These are phyloP conservation scores for Pezicula neosporulosa DNA, from an alignment of 2,329 filamentous ascomycete species.

Conservation along the genomic window DNA sequence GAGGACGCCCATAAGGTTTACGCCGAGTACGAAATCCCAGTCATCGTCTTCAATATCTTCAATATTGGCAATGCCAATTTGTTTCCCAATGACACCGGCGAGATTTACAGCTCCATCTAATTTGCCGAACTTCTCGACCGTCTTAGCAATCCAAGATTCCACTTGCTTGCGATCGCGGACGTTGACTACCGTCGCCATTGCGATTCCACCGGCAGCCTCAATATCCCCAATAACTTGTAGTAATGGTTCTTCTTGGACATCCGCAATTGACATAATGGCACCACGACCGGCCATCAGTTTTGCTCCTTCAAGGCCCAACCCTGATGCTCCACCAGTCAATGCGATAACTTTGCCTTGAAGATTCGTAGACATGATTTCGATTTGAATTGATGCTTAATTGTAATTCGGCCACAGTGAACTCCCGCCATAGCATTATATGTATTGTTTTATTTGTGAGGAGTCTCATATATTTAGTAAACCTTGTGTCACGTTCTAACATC, in stretches of 20 bases:
- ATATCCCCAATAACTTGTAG: slow-evolving; percentile 6
- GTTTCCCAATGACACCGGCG: slow-evolving; percentile 31
- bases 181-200: slow-evolving; percentile 18
- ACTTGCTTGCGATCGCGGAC: slow-evolving; percentile 23
- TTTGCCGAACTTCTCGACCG: slow-evolving; percentile 28
- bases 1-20: slow-evolving; percentile 46
- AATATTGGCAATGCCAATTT: slow-evolving; percentile 24
- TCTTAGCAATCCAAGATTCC: slow-evolving; percentile 29
- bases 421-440: too few species aligned
- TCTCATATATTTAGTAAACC: background rate
- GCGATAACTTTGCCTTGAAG: slow-evolving; percentile 52
- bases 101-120: slow-evolving; percentile 36
- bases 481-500: background rate
- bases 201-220: slow-evolving; percentile 3
- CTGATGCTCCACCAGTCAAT: slow-evolving; percentile 73
- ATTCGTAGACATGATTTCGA: background rate
- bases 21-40: slow-evolving; percentile 38
- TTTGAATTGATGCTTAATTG: background rate
- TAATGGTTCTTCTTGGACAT: slow-evolving; percentile 11
- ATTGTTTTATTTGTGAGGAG: too few species aligned
- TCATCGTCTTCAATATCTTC: slow-evolving; percentile 32
- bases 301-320: slow-evolving; percentile 70
- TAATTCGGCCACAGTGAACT: too few species aligned
- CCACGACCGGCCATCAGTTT: slow-evolving; percentile 30
- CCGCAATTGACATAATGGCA: slow-evolving; percentile 7